Evolutionary conservation across 164 flowering plant species (phyloP), one percentile per base, ranked within the genome.

Genomic region (Chimonanthus praecox): DNA sequence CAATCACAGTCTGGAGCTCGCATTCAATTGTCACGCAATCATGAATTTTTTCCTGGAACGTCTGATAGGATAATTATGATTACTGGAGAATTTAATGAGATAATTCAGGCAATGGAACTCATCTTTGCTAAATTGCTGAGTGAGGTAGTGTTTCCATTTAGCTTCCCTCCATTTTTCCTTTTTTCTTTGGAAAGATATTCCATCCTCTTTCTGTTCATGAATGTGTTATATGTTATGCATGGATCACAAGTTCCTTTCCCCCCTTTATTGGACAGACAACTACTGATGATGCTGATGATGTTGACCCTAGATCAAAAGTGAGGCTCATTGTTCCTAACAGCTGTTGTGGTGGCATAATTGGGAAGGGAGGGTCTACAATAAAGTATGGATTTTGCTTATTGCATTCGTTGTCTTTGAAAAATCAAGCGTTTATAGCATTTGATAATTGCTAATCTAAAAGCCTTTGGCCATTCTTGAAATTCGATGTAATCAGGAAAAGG

Each of bases 271-370:
- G 69, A 47, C 78, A 96, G 99, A 73, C 87, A 78, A 84, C 85
- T 65, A 63, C 65, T 73, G 98, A 92, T 81, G 94, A 87, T 68
- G 92, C 85, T 44, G 88, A 86, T 73, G 93, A 91, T 74, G 80
- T 61, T 76, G 97, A 91, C 21, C 91, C 88, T 71, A 87, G 83
- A 76, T 83, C 88, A 68, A 92, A 84, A 83, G 85, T 94, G 83
- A 94, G 97, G 78, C 83, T 96, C 49, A 74, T 96, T 74, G 99
- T 92, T 76, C 98, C 98, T 64, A 92, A 94, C 76, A 84, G 89
- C 75, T 88, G 87, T 68, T 96, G 99, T 83, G 99, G 99, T 77
- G 92, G 92, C 82, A 85, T 96, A 76, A 96, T 96, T 84, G 99
- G 99, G 64, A 96, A 91, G 76, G 97, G 93, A 77, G 99, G 99